Base-by-base conservation (phyloP, 805 yeast genomes). In the Yarrowia sp. region DNA sequence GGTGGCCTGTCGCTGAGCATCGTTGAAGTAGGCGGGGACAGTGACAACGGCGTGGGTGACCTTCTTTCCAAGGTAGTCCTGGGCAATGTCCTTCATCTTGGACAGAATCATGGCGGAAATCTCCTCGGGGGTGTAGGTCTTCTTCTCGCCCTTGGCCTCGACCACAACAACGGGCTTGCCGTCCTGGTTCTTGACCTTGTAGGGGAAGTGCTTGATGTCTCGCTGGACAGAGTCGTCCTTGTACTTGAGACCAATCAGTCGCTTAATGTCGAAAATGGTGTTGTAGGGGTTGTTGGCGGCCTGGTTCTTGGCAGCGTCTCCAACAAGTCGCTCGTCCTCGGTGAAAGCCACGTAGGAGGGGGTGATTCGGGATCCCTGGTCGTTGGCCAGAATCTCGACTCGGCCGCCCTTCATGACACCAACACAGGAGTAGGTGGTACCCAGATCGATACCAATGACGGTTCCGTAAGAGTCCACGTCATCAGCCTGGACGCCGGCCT, bases 371-470 rank as follows among this genome's bases (percentile, higher is more conserved):
- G 92, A 91, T 83, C 98, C 98, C 83, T 92, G 98, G 80, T 92
- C 97, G 77, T 92, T 92, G 71, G 97, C 97, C 72, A 92, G 83
- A 74, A 92, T 92, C 77, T 92, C 98, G 64, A 94, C 97, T 76
- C 92, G 85, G 75, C 93, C 96, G 73, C 87, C 86, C 75, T 85
- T 85, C 89, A 87, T 86, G 58, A 86, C 92, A 73, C 97, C 98
- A 68, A 93, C 98, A 87, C 98, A 93, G 1, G 97, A 92, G 82
- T 93, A 93, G 2, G 98, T 93, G 70, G 98, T 93, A 79, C 99
- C 99, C 82, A 94, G 85, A 84, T 94, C 98, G 77, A 94, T 94
- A 81, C 98, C 96, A 73, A 91, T 90, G 58, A 90, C 94, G 49
- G 81, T 78, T 43, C 81, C 82, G 68, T 79, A 78, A 73, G 73